Base-by-base conservation (phyloP, 768 basidiomycete genomes). In the Boletus pseudopeckii region DNA sequence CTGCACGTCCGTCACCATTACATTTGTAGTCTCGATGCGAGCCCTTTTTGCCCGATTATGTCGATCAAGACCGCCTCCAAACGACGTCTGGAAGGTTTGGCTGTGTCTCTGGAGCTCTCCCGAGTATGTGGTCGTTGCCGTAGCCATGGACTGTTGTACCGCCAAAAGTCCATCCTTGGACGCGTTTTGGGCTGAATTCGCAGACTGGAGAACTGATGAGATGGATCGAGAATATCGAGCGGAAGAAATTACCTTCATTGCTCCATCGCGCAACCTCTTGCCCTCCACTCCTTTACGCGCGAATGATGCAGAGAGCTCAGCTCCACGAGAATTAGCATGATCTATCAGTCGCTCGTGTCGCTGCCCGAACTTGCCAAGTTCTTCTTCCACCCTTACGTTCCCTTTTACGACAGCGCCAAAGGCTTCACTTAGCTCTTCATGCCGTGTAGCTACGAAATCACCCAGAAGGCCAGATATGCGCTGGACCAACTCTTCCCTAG, bases 401-500 rank as follows among this genome's bases (percentile, higher is more conserved):
- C 77, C 81, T 22, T 74, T 73, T 36, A 80, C 76, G 24, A 90
- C 71, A 39, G 71, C 65, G 1, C 72, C 72, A 47, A 90, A 75
- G 2, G 82, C 79, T 26, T 82, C 80, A 38, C 79, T 77, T 48
- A 93, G 72, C 18, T 81, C 81, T 15, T 77, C 74, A 64, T 94
- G 87, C 28, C 89, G 81, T 44, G 85, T 79, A 40, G 79, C 71
- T 30, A 85, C 78, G 67, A 88, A 95, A 26, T 81, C 85, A 11
- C 80, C 83, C 2, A 97, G 72, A 58, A 94, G 75, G 4, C 75
- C 75, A 1, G 89, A 87, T 46, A 96, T 77, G 37, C 84, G 85
- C 39, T 86, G 79, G n/a, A 94, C 69, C 13, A 96, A 68, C 38
- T 89, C 86, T 39, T 85, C 83, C 54, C 84, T 87, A 1, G 88